A percentile compares a stretch with the other conserved stretches of the same genome.
Evolutionary conservation across 2,329 filamentous ascomycete genomes (phyloP).

Genomic region (Apiospora arundinis): DNA sequence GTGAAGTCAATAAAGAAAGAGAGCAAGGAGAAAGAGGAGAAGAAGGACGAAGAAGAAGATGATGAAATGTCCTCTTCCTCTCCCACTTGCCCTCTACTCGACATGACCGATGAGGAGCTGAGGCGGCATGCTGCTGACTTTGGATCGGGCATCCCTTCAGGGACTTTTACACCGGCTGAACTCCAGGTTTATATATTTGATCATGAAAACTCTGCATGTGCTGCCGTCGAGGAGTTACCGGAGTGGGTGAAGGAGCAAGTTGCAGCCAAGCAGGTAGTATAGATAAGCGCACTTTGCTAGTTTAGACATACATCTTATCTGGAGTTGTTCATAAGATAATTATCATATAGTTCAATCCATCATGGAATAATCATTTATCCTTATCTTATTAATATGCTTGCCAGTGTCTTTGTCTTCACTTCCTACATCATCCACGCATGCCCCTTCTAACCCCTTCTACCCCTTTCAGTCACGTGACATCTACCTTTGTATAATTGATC

Average conservation of each 20-base stretch:
- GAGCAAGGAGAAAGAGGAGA: neutral
- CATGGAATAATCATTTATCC: no score
- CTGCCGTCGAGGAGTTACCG: neutral
- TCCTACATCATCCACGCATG: no score
- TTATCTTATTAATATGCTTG: no score
- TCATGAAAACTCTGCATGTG: neutral
- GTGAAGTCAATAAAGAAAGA: no score
- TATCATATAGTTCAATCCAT: no score
- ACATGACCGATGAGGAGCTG: neutral
- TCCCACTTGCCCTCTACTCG: neutral
- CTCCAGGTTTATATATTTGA: neutral
- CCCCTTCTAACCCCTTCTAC: no score
- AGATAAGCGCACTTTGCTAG: neutral
- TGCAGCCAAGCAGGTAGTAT: neutral
- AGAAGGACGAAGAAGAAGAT: neutral
- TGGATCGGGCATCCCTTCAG: neutral
- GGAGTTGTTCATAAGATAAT: no score
- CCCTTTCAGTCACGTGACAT: no score
- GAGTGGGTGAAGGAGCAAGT: neutral
- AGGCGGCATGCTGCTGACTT: neutral
- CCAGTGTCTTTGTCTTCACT: no score
- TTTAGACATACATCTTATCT: no score
- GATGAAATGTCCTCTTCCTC: no score
- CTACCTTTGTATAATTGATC: no score
- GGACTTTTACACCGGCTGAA: neutral